Conservation (phyloP, 2,329 filamentous ascomycete species). For the Pseudopithomyces maydicus region DNA sequence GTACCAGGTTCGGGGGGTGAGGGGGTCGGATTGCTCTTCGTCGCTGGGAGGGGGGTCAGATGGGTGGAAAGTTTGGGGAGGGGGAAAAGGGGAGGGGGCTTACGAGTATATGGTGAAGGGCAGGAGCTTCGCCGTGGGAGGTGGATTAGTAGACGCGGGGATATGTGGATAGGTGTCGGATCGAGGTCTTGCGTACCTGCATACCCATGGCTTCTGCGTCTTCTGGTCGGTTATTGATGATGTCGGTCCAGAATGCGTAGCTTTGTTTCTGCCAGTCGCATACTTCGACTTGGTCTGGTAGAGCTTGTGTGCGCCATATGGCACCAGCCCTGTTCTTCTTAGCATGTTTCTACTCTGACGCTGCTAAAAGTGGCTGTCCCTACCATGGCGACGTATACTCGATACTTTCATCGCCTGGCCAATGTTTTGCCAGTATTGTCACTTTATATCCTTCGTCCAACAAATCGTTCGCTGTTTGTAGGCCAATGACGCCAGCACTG, state of each 20-base stretch:
- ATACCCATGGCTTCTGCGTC: constrained; percentile 24
- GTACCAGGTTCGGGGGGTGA: constrained; percentile 46
- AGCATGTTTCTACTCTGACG: not conserved
- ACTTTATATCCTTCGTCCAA: constrained; percentile 48
- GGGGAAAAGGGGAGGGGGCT: not conserved
- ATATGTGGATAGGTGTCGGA: too few species aligned
- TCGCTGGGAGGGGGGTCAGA: too few species aligned
- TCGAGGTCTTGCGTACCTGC: too few species aligned
- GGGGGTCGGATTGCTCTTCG: not conserved
- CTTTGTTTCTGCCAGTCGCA: constrained; percentile 51
- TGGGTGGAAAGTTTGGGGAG: too few species aligned
- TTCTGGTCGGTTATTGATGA: constrained; percentile 34
- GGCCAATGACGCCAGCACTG: constrained; percentile 54
- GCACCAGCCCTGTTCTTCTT: constrained; percentile 49
- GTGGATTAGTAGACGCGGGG: too few species aligned
- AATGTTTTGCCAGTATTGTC: constrained; percentile 50
- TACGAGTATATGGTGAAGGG: constrained; percentile 8
- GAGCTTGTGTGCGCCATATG: constrained; percentile 53
- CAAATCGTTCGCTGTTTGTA: constrained; percentile 52
- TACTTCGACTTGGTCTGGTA: constrained; percentile 30
- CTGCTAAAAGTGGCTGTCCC: not conserved
- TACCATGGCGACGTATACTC: constrained; percentile 54
- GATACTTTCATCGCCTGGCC: constrained; percentile 48
- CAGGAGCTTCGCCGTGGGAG: too few species aligned
- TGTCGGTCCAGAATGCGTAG: constrained; percentile 47